Evolutionary conservation across 306 rosid genomes (phyloP).

Genomic region (Corylus heterophylla): DNA sequence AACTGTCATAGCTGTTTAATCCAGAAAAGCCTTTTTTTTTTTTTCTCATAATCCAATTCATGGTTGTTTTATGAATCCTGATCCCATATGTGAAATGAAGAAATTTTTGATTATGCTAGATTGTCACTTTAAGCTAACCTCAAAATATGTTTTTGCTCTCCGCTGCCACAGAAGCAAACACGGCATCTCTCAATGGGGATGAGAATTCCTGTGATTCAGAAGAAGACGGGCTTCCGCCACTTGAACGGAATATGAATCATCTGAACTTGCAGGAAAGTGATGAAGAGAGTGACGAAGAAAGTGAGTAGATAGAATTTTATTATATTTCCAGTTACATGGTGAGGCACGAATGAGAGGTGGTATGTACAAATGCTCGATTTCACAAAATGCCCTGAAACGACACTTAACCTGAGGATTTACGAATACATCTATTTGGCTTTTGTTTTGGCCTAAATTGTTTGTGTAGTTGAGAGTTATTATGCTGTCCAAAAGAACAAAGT

Average conservation of each 20-base stretch:
- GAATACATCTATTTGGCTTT: background rate
- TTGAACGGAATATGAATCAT: constrained; percentile 87
- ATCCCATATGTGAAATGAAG: background rate
- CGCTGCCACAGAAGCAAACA: constrained; percentile 38
- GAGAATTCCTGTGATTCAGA: constrained; percentile 59
- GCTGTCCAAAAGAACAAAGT: background rate
- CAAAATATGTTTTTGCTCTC: background rate
- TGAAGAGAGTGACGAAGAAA: constrained; percentile 41
- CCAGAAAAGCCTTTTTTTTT: background rate
- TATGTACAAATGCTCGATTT: background rate
- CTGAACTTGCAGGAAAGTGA: constrained; percentile 55
- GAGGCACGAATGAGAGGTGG: background rate
- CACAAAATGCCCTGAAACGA: background rate
- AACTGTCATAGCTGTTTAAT: background rate
- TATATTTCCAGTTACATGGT: background rate
- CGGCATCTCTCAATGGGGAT: constrained; percentile 31
- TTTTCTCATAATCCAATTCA: background rate
- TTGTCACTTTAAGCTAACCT: background rate
- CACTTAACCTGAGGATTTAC: background rate
- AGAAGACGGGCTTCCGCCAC: constrained; percentile 88
- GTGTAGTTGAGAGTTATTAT: background rate
- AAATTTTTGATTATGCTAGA: background rate
- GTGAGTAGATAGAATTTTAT: constrained; percentile 31
- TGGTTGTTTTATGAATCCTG: background rate
- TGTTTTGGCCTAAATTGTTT: background rate